Evolutionary conservation across 2,329 filamentous ascomycete genomes (phyloP), one percentile per base, ranked within the genome.

Genomic region (Epichloe elymi): DNA sequence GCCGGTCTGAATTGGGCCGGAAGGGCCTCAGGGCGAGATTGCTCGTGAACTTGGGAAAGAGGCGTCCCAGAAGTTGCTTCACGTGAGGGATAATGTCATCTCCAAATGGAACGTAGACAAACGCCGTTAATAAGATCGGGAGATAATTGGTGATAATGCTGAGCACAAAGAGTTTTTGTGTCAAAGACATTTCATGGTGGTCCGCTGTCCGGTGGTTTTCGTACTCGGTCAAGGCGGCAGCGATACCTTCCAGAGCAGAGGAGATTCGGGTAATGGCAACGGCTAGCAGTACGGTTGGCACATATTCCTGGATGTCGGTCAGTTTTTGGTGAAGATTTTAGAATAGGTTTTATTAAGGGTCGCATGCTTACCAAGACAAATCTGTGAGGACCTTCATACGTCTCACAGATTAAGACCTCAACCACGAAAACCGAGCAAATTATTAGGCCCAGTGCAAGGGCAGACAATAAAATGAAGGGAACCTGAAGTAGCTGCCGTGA

Each of bases 131-230:
- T 55, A 88, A 75, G 44, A 87, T 84, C 0, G 84, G 84, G 1
- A 88, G 73, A 61, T 89, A 90, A 4, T 86, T 85, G 12, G 85
- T 88, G 65, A 89, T 86, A 69, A 88, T 87, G 70, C 85, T 86
- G 61, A 90, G 76, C 36, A 87, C 74, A 53, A 89, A 88, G 7
- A 85, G 76, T 71, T 89, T 89, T 55, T 83, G 78, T 0, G 83
- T 86, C 56, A 86, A 72, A 0, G 84, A 82, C 54, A 80, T 76
- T 54, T 88, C 81, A 60, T 86, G 82, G 19, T 77, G 72, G 47
- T 83, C 81, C 35, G 80, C 74, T 0, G 84, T 88, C 50, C 86
- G 79, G 62, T 88, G 86, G 61, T 89, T 89, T 60, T 89, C 86
- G 58, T 78, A 87, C 15, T 85, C 71, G 11, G 80, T 87, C 37